These are phyloP conservation scores for Papiliotrema terrestris DNA, from an alignment of 1,284 basidiomycete species.

Conservation along the genomic window DNA sequence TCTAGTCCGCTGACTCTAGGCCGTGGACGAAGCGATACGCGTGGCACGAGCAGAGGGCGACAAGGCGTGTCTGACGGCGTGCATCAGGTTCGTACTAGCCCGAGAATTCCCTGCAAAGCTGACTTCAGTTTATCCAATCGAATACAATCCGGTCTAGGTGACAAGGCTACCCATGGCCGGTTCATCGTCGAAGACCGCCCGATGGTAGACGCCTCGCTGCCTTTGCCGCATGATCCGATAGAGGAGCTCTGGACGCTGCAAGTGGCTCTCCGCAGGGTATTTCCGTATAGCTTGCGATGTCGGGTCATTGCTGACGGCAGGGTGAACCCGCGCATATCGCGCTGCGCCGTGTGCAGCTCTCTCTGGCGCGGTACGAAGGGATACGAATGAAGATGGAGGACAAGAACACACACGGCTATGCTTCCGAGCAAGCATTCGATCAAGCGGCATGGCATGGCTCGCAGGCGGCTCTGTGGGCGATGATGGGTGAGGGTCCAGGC, in stretches of 20 bases:
- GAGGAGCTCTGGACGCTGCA: conserved; percentile 41
- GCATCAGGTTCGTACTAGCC: conserved; percentile 33
- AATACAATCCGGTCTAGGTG: conserved; percentile 19
- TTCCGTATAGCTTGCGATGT: no score
- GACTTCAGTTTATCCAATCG: conserved; percentile 21
- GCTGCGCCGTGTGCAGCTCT: conserved; percentile 33
- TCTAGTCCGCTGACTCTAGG: conserved; percentile 12
- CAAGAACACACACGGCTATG: conserved; percentile 11
- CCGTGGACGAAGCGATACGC: conserved; percentile 44
- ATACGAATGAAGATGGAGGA: conserved; percentile 2
- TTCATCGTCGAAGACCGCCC: conserved; percentile 18
- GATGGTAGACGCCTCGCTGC: conserved; percentile 18
- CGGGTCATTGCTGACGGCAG: no score
- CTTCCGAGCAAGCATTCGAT: conserved; percentile 19
- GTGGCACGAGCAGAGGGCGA: conserved; percentile 43
- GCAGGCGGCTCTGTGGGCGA: conserved; percentile 36
- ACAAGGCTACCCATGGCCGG: conserved; percentile 11
- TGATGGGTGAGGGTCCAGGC: conserved; percentile 23
- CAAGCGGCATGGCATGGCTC: conserved; percentile 35
- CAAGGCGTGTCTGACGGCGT: conserved; percentile 38
- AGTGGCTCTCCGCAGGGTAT: background rate
- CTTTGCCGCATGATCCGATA: conserved; percentile 25
- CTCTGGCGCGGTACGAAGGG: conserved; percentile 19
- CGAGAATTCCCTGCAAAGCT: background rate
- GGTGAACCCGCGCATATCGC: conserved; percentile 44